Conservation (phyloP, 176 grass and related monocot genomes). For the Cocos nucifera region DNA sequence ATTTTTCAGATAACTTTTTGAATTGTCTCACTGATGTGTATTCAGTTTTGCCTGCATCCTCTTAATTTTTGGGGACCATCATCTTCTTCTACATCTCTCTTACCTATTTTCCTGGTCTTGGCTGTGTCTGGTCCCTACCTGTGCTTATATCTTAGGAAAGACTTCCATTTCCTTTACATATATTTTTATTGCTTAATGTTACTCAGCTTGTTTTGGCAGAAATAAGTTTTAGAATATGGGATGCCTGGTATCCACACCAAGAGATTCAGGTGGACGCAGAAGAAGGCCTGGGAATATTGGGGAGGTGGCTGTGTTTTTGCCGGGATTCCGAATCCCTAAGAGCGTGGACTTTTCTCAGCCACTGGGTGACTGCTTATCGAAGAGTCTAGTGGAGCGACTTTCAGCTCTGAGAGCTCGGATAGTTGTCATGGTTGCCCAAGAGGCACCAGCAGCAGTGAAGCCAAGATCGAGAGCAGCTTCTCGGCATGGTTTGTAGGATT, state of each 20-base stretch:
- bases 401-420: constrained; percentile 31
- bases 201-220: too few species aligned
- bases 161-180: too few species aligned
- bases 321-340: constrained; percentile 52
- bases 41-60: too few species aligned
- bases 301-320: constrained; percentile 72
- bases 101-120: too few species aligned
- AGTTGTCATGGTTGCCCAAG: constrained; percentile 48
- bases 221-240: constrained; percentile 36
- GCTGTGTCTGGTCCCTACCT: too few species aligned
- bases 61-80: too few species aligned
- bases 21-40: too few species aligned
- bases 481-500: constrained; percentile 42
- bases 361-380: constrained; percentile 33
- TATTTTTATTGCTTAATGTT: too few species aligned
- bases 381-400: constrained; percentile 36
- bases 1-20: too few species aligned
- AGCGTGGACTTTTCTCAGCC: constrained; percentile 40
- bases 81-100: too few species aligned
- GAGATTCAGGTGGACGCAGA: constrained; percentile 27
- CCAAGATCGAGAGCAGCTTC: constrained; percentile 45
- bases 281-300: constrained; percentile 61
- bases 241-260: constrained; percentile 55
- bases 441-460: constrained; percentile 44
- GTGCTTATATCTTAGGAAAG: too few species aligned